Evolutionary conservation across 306 rosid genomes (phyloP).

Genomic region (Ormosia emarginata): DNA sequence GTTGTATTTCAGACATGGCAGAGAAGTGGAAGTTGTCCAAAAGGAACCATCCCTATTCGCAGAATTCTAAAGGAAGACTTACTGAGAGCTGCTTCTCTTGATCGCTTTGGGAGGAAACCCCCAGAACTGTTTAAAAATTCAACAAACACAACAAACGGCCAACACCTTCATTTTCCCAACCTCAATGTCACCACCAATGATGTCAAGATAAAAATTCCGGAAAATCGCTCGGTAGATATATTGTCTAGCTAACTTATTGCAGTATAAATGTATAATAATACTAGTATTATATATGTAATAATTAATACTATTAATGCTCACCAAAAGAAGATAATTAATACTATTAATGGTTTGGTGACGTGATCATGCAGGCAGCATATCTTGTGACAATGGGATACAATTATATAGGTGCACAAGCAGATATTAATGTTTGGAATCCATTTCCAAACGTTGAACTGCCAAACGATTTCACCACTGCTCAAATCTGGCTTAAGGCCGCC

Average conservation of each 20-base stretch:
- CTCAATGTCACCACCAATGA: neutral
- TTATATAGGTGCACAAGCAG: slow-evolving; percentile 61
- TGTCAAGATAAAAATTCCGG: neutral
- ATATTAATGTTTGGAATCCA: slow-evolving; percentile 57
- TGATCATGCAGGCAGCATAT: slow-evolving; percentile 33
- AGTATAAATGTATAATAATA: neutral
- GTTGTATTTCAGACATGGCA: slow-evolving; percentile 51
- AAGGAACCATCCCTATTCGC: slow-evolving; percentile 63
- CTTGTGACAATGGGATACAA: slow-evolving; percentile 42
- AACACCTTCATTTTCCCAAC: neutral
- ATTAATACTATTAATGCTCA: too few relatives aligned
- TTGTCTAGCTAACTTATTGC: neutral
- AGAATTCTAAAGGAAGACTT: slow-evolving; percentile 46
- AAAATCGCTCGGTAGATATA: slow-evolving; percentile 41
- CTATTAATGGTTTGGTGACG: neutral
- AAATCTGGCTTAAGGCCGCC: slow-evolving; percentile 50
- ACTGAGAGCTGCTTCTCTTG: slow-evolving; percentile 34
- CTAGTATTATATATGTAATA: too few relatives aligned
- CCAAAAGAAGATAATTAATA: neutral
- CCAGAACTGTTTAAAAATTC: neutral
- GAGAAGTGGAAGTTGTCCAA: slow-evolving; percentile 62
- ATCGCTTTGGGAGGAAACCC: slow-evolving; percentile 42
- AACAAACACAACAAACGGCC: neutral
- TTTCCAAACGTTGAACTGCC: slow-evolving; percentile 27
- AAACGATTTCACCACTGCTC: slow-evolving; percentile 58